A percentile compares a stretch with the other conserved stretches of the same genome.
These are phyloP conservation scores for Rhizopogon roseolus DNA, from an alignment of 768 basidiomycete species.

Conservation along the genomic window DNA sequence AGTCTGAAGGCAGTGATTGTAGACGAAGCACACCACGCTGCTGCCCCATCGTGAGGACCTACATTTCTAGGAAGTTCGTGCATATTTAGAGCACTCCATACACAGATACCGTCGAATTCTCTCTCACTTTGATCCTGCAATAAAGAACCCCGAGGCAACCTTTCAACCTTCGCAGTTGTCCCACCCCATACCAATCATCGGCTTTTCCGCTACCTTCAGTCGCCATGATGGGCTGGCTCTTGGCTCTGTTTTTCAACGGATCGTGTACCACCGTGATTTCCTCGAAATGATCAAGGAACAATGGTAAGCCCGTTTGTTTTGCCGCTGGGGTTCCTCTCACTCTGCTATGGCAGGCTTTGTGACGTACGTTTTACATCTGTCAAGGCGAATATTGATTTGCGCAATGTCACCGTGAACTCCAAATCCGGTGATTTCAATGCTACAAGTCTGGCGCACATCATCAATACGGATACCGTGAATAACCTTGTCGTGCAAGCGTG, in stretches of 20 bases:
- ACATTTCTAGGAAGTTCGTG: background rate
- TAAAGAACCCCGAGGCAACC: constrained; percentile 47
- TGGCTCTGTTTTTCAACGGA: constrained; percentile 81
- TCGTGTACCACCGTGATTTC: constrained; percentile 91
- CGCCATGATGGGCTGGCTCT: constrained; percentile 89
- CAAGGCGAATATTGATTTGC: constrained; percentile 66
- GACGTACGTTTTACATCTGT: constrained; percentile 84
- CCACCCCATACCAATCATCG: constrained; percentile 75
- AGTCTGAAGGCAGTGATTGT: constrained; percentile 73
- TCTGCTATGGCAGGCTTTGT: constrained; percentile 56
- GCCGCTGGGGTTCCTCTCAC: background rate
- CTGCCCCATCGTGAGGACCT: constrained; percentile 77
- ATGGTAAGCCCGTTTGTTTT: constrained; percentile 45
- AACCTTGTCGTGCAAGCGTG: constrained; percentile 76
- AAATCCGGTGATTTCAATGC: constrained; percentile 79
- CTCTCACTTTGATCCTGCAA: constrained; percentile 73
- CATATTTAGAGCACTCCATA: constrained; percentile 7
- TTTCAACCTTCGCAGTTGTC: constrained; percentile 31
- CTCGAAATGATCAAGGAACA: constrained; percentile 89
- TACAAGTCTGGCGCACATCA: constrained; percentile 69
- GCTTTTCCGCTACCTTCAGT: constrained; percentile 93
- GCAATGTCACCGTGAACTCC: constrained; percentile 59
- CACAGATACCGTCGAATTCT: constrained; percentile 75
- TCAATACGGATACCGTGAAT: constrained; percentile 79
- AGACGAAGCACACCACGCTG: constrained; percentile 95